Evolutionary conservation across 2,329 filamentous ascomycete genomes (phyloP).

Genomic region (Ascochyta clinopodiicola): DNA sequence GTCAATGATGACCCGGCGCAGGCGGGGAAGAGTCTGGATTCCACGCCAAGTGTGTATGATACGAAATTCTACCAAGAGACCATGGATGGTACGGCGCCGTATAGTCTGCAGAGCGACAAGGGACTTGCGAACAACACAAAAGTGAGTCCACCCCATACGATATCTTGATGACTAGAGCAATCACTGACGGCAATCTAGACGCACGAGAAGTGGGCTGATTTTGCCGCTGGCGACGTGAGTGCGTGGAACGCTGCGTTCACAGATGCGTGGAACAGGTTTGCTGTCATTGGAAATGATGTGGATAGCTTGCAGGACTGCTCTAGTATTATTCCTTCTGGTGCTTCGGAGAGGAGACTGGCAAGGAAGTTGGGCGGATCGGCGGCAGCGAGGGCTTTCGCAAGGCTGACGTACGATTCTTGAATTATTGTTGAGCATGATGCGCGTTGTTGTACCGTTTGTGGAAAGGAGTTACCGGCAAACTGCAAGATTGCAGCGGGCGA

Average conservation of each 20-base stretch:
- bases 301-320: slow-evolving; percentile 32
- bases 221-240: slow-evolving; percentile 19
- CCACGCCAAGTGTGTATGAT: slow-evolving; percentile 38
- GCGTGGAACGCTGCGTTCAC: slow-evolving; percentile 31
- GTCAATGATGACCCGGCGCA: slow-evolving; percentile 32
- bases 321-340: slow-evolving; percentile 21
- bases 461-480: neutral
- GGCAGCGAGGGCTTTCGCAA: slow-evolving; percentile 11
- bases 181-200: slow-evolving; percentile 25
- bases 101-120: slow-evolving; percentile 31
- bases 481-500: neutral
- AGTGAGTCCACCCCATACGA: slow-evolving; percentile 7
- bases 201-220: slow-evolving; percentile 21
- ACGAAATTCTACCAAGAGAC: slow-evolving; percentile 41
- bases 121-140: slow-evolving; percentile 27
- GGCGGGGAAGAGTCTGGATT: slow-evolving; percentile 35
- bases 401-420: slow-evolving; percentile 11
- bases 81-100: slow-evolving; percentile 32
- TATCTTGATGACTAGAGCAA: rapidly evolving
- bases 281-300: slow-evolving; percentile 31
- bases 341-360: slow-evolving; percentile 8
- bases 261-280: slow-evolving; percentile 29
- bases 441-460: neutral
- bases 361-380: slow-evolving; percentile 8
- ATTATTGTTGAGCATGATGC: too few relatives aligned